Evolutionary conservation across 768 basidiomycete species (phyloP).

Genomic region (Thelephora ganbajun): DNA sequence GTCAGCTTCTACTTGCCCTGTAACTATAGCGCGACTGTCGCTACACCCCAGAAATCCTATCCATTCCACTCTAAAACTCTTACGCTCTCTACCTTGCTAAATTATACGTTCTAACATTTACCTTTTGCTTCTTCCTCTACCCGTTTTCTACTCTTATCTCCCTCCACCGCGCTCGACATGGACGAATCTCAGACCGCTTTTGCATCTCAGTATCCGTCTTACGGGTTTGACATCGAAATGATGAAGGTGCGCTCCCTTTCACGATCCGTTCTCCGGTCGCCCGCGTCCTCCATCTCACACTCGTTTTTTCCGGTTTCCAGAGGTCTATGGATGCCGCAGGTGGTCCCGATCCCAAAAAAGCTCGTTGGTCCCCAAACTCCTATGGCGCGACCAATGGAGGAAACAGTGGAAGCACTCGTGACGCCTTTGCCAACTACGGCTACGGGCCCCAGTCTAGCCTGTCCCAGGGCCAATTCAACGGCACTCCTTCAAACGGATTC

Average conservation of each 20-base stretch:
- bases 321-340: conserved; percentile 76
- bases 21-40: no score
- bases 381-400: conserved; percentile 21
- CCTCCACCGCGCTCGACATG: conserved; percentile 25
- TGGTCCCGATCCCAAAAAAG: conserved; percentile 80
- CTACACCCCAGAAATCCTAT: neutral
- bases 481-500: conserved; percentile 33
- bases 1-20: neutral
- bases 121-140: conserved; percentile 31
- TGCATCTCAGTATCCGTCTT: conserved; percentile 52
- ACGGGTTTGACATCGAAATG: conserved; percentile 80
- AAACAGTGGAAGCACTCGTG: conserved; percentile 35
- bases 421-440: conserved; percentile 78
- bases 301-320: conserved; percentile 23
- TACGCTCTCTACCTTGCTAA: conserved; percentile 12
- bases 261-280: conserved; percentile 3
- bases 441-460: conserved; percentile 64
- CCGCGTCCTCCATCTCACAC: neutral
- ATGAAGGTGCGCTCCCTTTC: conserved; percentile 52
- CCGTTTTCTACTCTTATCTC: conserved; percentile 15
- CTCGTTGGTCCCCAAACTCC: conserved; percentile 73
- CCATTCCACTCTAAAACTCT: no score
- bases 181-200: conserved; percentile 66
- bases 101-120: conserved; percentile 43
- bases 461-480: conserved; percentile 39